Conservation (phyloP, 2,329 filamentous ascomycete genomes). For the Blastomyces gilchristii region DNA sequence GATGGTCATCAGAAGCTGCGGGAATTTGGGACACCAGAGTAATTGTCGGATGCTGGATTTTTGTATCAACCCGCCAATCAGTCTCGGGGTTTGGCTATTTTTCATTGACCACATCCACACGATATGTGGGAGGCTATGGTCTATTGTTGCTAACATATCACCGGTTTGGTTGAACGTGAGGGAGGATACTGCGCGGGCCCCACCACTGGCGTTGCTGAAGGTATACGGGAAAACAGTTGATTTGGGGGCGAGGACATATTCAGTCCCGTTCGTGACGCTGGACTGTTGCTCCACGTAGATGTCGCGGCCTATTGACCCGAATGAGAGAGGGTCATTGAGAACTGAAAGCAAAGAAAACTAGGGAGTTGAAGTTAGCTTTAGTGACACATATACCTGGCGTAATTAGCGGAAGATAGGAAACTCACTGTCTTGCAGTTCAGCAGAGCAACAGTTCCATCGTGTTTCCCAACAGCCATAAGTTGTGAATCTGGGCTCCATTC, state of each 20-base stretch:
- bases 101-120: slow-evolving; percentile 38
- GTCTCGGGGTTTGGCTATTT: slow-evolving; percentile 13
- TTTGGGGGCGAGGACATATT: slow-evolving; percentile 30
- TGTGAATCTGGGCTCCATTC: slow-evolving; percentile 44
- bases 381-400: not conserved
- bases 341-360: slow-evolving; percentile 24
- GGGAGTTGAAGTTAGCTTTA: not conserved
- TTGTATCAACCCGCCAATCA: slow-evolving; percentile 33
- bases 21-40: slow-evolving; percentile 30
- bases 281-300: slow-evolving; percentile 30
- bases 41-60: slow-evolving; percentile 33
- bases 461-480: slow-evolving; percentile 41
- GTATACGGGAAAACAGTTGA: slow-evolving; percentile 28
- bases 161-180: slow-evolving; percentile 34
- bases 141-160: slow-evolving; percentile 29
- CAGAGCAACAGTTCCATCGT: slow-evolving; percentile 42
- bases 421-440: slow-evolving; percentile 36
- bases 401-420: not conserved
- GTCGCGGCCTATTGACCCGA: slow-evolving; percentile 22
- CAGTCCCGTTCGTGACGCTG: slow-evolving; percentile 21
- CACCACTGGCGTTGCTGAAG: slow-evolving; percentile 22
- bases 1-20: slow-evolving; percentile 31
- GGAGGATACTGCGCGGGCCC: slow-evolving; percentile 28
- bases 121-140: slow-evolving; percentile 34
- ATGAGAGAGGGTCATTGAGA: slow-evolving; percentile 27